Evolutionary conservation across 805 yeast species (phyloP).

Genomic region (Candida tallmaniae): DNA sequence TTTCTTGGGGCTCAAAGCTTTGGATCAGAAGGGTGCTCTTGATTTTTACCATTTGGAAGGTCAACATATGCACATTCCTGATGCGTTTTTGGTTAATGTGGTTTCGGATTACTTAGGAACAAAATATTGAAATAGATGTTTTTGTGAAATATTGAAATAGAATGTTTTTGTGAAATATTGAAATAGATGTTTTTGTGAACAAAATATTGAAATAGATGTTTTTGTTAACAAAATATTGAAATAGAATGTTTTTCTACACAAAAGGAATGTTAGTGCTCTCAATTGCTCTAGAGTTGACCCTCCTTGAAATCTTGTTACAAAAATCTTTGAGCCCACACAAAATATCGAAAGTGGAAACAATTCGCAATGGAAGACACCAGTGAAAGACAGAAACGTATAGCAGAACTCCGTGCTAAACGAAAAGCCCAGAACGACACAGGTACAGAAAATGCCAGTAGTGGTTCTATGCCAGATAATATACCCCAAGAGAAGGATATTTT

Average conservation of each 20-base stretch:
- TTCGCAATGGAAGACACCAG: slow-evolving; percentile 9
- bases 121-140: slow-evolving; percentile 1
- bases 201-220: slow-evolving; percentile 1
- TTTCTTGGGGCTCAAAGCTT: slow-evolving; percentile 52
- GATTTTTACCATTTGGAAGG: slow-evolving; percentile 51
- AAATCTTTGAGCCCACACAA: no score
- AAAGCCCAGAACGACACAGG: slow-evolving; percentile 3
- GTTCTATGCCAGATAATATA: not conserved
- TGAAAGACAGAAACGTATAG: slow-evolving; percentile 10
- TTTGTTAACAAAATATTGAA: no score
- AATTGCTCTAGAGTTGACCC: not conserved
- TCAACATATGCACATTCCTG: slow-evolving; percentile 62
- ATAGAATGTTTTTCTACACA: no score
- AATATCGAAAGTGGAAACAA: not conserved
- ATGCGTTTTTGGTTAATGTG: slow-evolving; percentile 42
- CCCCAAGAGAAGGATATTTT: not conserved
- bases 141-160: no score
- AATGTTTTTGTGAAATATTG: not conserved
- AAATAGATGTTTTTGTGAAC: no score
- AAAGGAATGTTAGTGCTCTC: no score
- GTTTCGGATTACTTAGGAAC: slow-evolving; percentile 42
- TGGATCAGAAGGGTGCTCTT: slow-evolving; percentile 42
- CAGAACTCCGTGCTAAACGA: slow-evolving; percentile 8
- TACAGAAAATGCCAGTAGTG: slow-evolving; percentile 1
- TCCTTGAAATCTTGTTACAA: no score